A percentile compares a stretch with the other conserved stretches of the same genome.
phyloP scores from a whole-genome alignment of 2,329 filamentous ascomycete species.

The Penicillium concentricum region DNA sequence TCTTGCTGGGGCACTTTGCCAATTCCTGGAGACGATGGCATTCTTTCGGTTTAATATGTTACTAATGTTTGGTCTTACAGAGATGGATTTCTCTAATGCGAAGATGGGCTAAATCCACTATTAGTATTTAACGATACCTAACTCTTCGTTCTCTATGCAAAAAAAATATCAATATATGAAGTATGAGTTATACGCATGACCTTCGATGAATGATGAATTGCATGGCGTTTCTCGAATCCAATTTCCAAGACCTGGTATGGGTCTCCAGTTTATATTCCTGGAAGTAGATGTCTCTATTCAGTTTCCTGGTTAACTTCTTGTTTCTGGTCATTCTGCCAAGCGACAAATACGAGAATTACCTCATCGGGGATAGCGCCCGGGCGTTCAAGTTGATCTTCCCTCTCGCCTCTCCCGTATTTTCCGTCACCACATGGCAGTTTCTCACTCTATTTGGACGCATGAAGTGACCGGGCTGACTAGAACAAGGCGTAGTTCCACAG shows the following conservation, averaged over 20 bases:
- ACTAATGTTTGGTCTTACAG: conserved; percentile 30
- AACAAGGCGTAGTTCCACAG: background rate
- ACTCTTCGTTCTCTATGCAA: background rate
- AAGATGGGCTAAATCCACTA: conserved; percentile 52
- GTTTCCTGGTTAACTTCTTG: background rate
- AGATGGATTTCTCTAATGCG: conserved; percentile 68
- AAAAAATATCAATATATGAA: conserved; percentile 21
- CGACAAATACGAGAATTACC: conserved; percentile 24
- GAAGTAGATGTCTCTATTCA: background rate
- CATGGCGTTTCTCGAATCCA: background rate
- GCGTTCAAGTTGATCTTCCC: background rate
- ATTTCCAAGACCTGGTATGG: background rate
- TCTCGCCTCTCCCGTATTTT: background rate
- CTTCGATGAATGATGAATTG: conserved; percentile 19
- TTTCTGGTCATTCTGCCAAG: background rate
- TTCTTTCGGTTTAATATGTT: background rate
- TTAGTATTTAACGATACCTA: background rate
- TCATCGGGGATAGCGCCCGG: conserved; percentile 16
- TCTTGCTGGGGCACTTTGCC: background rate
- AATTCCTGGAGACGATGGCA: background rate
- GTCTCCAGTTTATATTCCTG: background rate
- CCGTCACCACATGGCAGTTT: background rate
- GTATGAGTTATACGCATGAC: conserved; percentile 19
- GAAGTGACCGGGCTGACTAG: background rate
- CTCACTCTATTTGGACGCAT: background rate